A percentile compares a stretch with the other conserved stretches of the same genome.
Evolutionary conservation across 805 yeast genomes (phyloP).

Genomic region (Saccharomyces eubayanus): DNA sequence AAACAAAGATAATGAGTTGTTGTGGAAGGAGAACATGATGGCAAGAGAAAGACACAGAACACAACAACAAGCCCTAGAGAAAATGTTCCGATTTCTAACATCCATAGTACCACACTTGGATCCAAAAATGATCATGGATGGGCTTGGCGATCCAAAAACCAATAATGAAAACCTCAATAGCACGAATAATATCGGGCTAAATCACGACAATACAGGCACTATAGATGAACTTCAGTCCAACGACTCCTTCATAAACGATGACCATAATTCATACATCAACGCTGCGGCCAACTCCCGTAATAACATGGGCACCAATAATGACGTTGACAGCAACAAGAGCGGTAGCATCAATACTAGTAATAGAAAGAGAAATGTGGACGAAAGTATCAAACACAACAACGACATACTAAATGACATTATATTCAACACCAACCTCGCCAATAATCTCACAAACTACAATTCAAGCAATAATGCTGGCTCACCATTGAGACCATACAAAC

Average conservation of each 20-base stretch:
- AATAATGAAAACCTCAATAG: not conserved
- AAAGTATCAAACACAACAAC: not conserved
- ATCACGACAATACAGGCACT: not conserved
- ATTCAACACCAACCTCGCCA: not conserved
- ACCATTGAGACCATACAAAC: constrained; percentile 1
- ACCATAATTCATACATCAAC: not conserved
- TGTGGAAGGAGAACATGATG: constrained; percentile 83
- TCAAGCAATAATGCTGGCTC: not conserved
- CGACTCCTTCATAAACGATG: not conserved
- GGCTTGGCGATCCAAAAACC: constrained; percentile 1
- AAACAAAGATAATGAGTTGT: constrained; percentile 74
- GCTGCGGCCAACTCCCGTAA: not conserved
- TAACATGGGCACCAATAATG: not conserved
- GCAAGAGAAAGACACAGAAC: constrained; percentile 78
- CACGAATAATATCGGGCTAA: not conserved
- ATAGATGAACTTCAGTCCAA: not conserved
- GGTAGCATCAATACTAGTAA: not conserved
- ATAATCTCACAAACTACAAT: not conserved
- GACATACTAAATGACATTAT: not conserved
- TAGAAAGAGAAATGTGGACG: not conserved
- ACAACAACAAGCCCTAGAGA: constrained; percentile 82
- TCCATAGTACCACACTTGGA: constrained; percentile 40
- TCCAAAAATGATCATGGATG: constrained; percentile 25
- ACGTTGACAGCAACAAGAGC: not conserved
- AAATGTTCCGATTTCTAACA: constrained; percentile 79